These are phyloP conservation scores for Noccaea caerulescens DNA, from an alignment of 345 rosid species.

Conservation along the genomic window DNA sequence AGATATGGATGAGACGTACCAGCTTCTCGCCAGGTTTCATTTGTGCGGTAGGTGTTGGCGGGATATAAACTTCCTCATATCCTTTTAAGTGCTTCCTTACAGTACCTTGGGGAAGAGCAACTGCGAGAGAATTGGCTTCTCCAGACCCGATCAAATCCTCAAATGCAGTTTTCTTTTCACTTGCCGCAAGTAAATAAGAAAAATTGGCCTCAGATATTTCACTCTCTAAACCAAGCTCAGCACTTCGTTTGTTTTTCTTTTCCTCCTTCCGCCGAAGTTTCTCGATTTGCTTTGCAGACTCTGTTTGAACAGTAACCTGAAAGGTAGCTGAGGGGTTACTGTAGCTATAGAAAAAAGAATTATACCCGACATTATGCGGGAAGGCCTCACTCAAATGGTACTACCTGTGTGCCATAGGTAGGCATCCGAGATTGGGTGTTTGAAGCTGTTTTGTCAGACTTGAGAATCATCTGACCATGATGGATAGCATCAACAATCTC, in stretches of 20 bases:
- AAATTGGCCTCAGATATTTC: constrained; percentile 70
- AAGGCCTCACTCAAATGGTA: constrained; percentile 26
- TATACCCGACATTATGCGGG: constrained; percentile 4
- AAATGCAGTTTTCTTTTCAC: constrained; percentile 72
- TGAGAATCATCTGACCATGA: constrained; percentile 70
- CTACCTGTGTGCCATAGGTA: constrained; percentile 96
- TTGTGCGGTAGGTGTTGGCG: constrained; percentile 88
- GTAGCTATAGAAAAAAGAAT: constrained; percentile 16
- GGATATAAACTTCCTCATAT: constrained; percentile 90
- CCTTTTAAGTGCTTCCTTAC: constrained; percentile 82
- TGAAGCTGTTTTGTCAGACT: constrained; percentile 70
- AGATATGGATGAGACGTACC: constrained; percentile 54
- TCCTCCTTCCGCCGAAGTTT: constrained; percentile 97
- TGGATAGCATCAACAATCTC: constrained; percentile 90
- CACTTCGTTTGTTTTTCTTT: constrained; percentile 76
- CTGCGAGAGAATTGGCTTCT: constrained; percentile 55
- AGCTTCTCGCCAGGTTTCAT: constrained; percentile 93
- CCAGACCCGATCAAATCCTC: constrained; percentile 78
- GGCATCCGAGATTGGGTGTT: constrained; percentile 83
- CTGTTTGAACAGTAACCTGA: constrained; percentile 95
- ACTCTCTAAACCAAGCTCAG: constrained; percentile 68
- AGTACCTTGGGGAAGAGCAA: constrained; percentile 95
- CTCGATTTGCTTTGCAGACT: constrained; percentile 86
- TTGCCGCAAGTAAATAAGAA: constrained; percentile 89
- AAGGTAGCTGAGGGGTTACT: constrained; percentile 31